Conservation (phyloP, 2,329 filamentous ascomycete species). For the Biscogniauxia sp. region DNA sequence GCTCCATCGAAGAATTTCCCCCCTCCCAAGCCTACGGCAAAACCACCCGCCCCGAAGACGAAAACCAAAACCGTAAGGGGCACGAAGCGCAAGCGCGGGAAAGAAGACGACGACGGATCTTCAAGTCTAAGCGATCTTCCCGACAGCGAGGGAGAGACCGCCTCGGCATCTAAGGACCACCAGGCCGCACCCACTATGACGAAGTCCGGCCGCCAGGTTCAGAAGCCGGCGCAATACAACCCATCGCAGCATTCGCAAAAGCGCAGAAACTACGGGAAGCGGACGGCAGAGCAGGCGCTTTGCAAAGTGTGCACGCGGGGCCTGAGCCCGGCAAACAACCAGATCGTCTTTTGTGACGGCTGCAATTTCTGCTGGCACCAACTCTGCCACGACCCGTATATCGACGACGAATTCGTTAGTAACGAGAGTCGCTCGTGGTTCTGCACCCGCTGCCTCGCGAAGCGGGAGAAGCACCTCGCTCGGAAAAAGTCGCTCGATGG, state of each 20-base stretch:
- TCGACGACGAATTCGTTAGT: conserved; percentile 66
- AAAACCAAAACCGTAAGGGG: conserved; percentile 20
- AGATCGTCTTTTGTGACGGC: conserved; percentile 82
- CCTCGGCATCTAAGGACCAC: conserved; percentile 27
- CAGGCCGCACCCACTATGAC: conserved; percentile 63
- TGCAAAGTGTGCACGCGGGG: conserved; percentile 73
- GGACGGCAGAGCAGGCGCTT: conserved; percentile 57
- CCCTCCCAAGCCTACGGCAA: conserved; percentile 7
- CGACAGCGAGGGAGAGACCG: conserved; percentile 22
- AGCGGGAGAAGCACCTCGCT: conserved; percentile 43
- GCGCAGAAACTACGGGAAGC: conserved; percentile 51
- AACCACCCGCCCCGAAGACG: conserved; percentile 13
- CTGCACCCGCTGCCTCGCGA: conserved; percentile 59
- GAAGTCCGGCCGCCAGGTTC: conserved; percentile 72
- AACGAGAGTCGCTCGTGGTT: conserved; percentile 70
- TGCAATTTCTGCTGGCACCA: conserved; percentile 81
- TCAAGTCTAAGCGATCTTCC: conserved; percentile 31
- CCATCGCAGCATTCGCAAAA: conserved; percentile 46
- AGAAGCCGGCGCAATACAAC: conserved; percentile 62
- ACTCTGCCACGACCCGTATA: conserved; percentile 73
- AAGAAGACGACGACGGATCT: conserved; percentile 23
- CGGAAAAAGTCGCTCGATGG: conserved; percentile 37
- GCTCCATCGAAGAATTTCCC: conserved; percentile 6
- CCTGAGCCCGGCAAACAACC: conserved; percentile 69
- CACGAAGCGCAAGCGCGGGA: conserved; percentile 37